Base-by-base conservation (phyloP, 1,139 yeast species). In the Wickerhamomyces sp. region DNA sequence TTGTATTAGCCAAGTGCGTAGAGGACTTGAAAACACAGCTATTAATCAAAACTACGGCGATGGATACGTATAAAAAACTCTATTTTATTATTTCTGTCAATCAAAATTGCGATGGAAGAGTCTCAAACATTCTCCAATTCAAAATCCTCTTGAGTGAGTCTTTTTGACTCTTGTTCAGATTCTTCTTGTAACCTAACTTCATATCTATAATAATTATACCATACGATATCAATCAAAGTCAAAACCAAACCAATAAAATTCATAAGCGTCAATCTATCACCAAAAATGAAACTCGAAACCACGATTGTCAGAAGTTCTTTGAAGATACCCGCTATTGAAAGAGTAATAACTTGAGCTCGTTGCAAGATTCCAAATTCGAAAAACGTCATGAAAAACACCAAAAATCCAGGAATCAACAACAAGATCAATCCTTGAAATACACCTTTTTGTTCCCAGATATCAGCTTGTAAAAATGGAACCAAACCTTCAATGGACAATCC, bases 321-420 rank as follows among this genome's bases (percentile, higher is more conserved):
- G 54, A 89, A 84, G 22, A 91, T 85, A 2, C 98, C 98, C 0
- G 95, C 95, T 24, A 91, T 77, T 5, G 93, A 80, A 26, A 91
- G 63, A 1, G 98, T 89, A 26, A 88, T 69, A 12, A 93, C 91
- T 39, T 86, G 86, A 1, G 96, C 86, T 32, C 83, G 75, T 38
- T 85, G 80, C 32, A 91, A 67, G 13, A 91, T 73, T 44, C 84
- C 78, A 59, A 86, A 91, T 57, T 91, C 98, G 48, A 93, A 78
- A 24, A 87, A 61, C 0, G 96, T 91, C 93, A 91, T 84, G 60
- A 84, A 71, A 51, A 89, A 88, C 9, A 96, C 97, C 31, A 86
- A 62, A 10, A 84, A 45, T 0, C 98, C 97, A 0, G 98, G 98
- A 28, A 87, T 64, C 11, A 83, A 52, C 51, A 91, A 62, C 22